Conservation (phyloP, 2,329 filamentous ascomycete genomes). For the Exophiala calicioides region DNA sequence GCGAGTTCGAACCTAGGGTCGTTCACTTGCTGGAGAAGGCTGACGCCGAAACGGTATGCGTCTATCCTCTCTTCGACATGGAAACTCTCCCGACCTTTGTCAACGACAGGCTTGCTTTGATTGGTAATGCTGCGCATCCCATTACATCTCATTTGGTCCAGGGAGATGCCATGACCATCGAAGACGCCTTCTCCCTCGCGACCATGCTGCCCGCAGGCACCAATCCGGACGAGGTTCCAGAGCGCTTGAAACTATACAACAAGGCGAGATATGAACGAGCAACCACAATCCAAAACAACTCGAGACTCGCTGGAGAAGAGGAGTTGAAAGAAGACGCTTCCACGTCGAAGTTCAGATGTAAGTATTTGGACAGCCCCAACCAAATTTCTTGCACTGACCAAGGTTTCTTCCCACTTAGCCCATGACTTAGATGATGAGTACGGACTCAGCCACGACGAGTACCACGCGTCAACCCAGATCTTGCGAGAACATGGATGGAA, state of each 20-base stretch:
- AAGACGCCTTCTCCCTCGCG: slow-evolving; percentile 36
- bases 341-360: too few species aligned
- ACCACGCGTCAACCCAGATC: too few species aligned
- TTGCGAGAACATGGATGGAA: too few species aligned
- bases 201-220: slow-evolving; percentile 39
- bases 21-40: slow-evolving; percentile 12
- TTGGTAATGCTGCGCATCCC: slow-evolving; percentile 69
- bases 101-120: slow-evolving; percentile 52
- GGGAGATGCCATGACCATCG: slow-evolving; percentile 64
- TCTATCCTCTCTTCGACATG: slow-evolving; percentile 66
- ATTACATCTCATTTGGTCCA: slow-evolving; percentile 61
- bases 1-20: slow-evolving; percentile 7
- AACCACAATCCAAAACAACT: slow-evolving; percentile 44
- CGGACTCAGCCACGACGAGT: too few species aligned
- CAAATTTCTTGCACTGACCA: too few species aligned
- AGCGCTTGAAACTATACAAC: slow-evolving; percentile 61
- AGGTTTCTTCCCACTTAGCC: too few species aligned
- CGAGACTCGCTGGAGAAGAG: too few species aligned
- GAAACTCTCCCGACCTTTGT: slow-evolving; percentile 11
- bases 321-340: too few species aligned
- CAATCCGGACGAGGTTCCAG: slow-evolving; percentile 48
- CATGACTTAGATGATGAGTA: too few species aligned
- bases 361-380: too few species aligned
- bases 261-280: slow-evolving; percentile 59
- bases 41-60: slow-evolving; percentile 48